Percentiles rank a stretch among this genome's conserved stretches.
Evolutionary conservation across 2,329 filamentous ascomycete genomes (phyloP).

Genomic region (Stagonosporopsis chrysanthemi): DNA sequence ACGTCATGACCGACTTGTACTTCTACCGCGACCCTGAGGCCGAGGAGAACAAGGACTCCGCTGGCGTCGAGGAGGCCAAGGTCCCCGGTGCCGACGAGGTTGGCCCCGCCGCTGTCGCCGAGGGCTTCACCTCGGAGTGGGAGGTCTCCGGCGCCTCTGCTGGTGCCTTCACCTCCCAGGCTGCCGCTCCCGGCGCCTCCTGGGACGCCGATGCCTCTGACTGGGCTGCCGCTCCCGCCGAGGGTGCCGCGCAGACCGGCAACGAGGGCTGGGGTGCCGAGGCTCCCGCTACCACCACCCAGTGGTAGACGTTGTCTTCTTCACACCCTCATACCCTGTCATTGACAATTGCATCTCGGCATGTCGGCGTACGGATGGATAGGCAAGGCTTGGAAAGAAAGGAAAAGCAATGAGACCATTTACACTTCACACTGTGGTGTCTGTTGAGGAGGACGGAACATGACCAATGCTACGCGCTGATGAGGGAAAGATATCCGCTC

Average conservation of each 20-base stretch:
- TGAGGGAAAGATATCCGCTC: conserved; percentile 98
- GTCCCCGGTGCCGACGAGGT: conserved; percentile 83
- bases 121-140: conserved; percentile 85
- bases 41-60: conserved; percentile 95
- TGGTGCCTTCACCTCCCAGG: conserved; percentile 64
- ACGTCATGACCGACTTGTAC: conserved; percentile 99
- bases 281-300: conserved; percentile 44
- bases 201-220: conserved; percentile 71
- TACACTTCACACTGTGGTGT: conserved; percentile 15
- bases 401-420: conserved; percentile 39
- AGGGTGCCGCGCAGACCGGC: conserved; percentile 50
- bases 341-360: conserved; percentile 25
- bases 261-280: conserved; percentile 61
- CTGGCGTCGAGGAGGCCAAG: conserved; percentile 85
- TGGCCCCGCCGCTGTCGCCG: conserved; percentile 78
- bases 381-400: conserved; percentile 34
- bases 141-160: conserved; percentile 74
- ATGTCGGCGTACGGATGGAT: conserved; percentile 38
- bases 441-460: conserved; percentile 31
- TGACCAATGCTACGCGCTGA: conserved; percentile 72
- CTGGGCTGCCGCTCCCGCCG: conserved; percentile 71
- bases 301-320: conserved; percentile 54
- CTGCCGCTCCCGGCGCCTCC: conserved; percentile 68
- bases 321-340: conserved; percentile 45
- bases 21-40: conserved; percentile 99